Conservation (phyloP, 2,329 filamentous ascomycete genomes). For the Phaeophleospora eucalypticola region DNA sequence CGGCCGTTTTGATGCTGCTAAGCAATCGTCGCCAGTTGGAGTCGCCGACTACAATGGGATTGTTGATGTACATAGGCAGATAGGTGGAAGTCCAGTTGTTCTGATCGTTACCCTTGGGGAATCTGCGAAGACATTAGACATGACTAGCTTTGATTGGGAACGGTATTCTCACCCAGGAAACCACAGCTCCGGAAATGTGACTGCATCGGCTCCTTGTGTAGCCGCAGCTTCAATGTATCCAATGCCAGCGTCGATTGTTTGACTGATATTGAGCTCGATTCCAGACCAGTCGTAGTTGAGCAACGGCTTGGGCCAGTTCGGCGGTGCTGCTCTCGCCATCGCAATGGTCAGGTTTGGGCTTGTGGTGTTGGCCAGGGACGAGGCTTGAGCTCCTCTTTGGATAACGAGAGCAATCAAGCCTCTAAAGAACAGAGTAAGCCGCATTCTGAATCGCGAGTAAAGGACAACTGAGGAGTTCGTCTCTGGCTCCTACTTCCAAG, state of each 20-base stretch:
- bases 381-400: too few relatives aligned
- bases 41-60: neutral
- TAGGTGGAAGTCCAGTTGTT: neutral
- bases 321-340: neutral
- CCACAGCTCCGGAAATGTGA: slow-evolving; percentile 4
- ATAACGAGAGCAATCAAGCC: too few relatives aligned
- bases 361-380: too few relatives aligned
- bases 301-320: slow-evolving; percentile 3
- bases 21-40: neutral
- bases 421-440: too few relatives aligned
- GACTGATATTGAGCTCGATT: neutral
- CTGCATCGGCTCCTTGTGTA: neutral
- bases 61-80: neutral
- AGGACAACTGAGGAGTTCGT: too few relatives aligned
- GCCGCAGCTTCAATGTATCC: neutral
- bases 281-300: slow-evolving; percentile 2
- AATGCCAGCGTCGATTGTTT: neutral
- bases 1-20: neutral
- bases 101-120: neutral
- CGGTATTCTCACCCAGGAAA: slow-evolving; percentile 3
- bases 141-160: too few relatives aligned
- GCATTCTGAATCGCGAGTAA: too few relatives aligned
- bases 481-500: too few relatives aligned
- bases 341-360: slow-evolving; percentile 1
- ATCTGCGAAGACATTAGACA: neutral